Evolutionary conservation across 2,329 filamentous ascomycete species (phyloP).

Genomic region (Lachnellula suecica): DNA sequence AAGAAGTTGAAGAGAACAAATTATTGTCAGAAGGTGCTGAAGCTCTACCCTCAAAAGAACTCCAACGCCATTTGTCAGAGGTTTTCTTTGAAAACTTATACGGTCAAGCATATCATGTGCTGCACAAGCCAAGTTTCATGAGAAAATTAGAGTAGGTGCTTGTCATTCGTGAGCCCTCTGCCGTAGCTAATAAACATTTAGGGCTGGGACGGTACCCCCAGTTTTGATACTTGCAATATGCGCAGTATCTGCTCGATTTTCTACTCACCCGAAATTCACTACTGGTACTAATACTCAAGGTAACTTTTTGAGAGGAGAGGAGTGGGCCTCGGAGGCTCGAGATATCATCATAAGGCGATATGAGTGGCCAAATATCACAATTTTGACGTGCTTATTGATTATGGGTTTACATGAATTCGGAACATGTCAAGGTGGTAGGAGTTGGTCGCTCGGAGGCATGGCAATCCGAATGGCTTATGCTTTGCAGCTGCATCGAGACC

Average conservation of each 20-base stretch:
- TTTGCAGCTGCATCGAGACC: slow-evolving; percentile 86
- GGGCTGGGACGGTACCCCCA: slow-evolving; percentile 77
- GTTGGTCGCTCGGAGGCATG: slow-evolving; percentile 94
- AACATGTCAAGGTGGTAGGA: slow-evolving; percentile 91
- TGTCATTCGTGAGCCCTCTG: neutral
- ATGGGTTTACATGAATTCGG: slow-evolving; percentile 94
- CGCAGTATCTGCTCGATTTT: slow-evolving; percentile 92
- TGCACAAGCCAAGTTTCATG: slow-evolving; percentile 98
- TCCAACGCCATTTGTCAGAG: slow-evolving; percentile 91
- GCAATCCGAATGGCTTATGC: slow-evolving; percentile 97
- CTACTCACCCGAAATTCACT: slow-evolving; percentile 78
- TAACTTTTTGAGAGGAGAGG: slow-evolving; percentile 88
- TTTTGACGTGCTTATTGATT: slow-evolving; percentile 84
- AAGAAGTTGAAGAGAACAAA: slow-evolving; percentile 72
- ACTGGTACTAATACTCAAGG: slow-evolving; percentile 65
- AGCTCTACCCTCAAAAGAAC: slow-evolving; percentile 77
- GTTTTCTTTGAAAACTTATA: slow-evolving; percentile 96
- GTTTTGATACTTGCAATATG: slow-evolving; percentile 93
- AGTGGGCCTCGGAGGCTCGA: slow-evolving; percentile 85
- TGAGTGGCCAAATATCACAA: slow-evolving; percentile 94
- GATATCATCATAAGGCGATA: slow-evolving; percentile 85
- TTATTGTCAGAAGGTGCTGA: slow-evolving; percentile 81
- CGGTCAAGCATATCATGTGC: slow-evolving; percentile 88
- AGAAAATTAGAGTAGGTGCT: slow-evolving; percentile 70
- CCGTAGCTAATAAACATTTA: slow-evolving; percentile 34